phyloP scores from a whole-genome alignment of 495 filamentous ascomycete species.

The Pyrenula aspistea region DNA sequence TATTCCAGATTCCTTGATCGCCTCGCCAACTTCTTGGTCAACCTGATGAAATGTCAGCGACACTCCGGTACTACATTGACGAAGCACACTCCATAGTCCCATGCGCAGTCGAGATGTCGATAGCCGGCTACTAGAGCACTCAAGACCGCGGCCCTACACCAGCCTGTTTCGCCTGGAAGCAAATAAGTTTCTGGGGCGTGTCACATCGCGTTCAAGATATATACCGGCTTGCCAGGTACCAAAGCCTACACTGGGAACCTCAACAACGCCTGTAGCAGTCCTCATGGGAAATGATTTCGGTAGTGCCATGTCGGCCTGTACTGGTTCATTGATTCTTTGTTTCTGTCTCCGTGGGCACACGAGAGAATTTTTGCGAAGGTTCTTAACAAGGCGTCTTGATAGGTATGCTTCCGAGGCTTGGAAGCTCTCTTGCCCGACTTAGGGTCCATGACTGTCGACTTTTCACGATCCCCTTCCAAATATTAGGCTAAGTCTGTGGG shows the following conservation, averaged over 20 bases:
- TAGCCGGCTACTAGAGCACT: constrained; percentile 34
- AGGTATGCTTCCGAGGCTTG: too few relatives aligned
- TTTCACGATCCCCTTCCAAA: too few relatives aligned
- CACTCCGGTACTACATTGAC: neutral
- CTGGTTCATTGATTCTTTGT: neutral
- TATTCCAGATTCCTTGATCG: constrained; percentile 43
- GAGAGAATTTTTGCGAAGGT: too few relatives aligned
- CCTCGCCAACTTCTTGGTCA: constrained; percentile 50
- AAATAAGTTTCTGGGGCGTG: neutral
- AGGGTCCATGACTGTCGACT: too few relatives aligned
- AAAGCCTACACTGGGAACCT: constrained; percentile 51
- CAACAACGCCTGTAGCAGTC: neutral
- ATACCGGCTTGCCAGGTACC: constrained; percentile 32
- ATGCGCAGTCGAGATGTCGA: constrained; percentile 60
- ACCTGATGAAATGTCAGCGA: constrained; percentile 40
- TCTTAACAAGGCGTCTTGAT: too few relatives aligned
- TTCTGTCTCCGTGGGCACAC: too few relatives aligned
- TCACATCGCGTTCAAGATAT: neutral
- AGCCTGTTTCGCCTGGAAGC: neutral
- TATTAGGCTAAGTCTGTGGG: too few relatives aligned
- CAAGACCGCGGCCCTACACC: neutral
- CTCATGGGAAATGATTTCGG: neutral
- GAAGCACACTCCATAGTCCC: neutral
- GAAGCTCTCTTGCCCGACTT: too few relatives aligned
- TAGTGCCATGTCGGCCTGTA: neutral